Conservation (phyloP, 192 early-diverging fungal species). For the Dissophora ornata region DNA sequence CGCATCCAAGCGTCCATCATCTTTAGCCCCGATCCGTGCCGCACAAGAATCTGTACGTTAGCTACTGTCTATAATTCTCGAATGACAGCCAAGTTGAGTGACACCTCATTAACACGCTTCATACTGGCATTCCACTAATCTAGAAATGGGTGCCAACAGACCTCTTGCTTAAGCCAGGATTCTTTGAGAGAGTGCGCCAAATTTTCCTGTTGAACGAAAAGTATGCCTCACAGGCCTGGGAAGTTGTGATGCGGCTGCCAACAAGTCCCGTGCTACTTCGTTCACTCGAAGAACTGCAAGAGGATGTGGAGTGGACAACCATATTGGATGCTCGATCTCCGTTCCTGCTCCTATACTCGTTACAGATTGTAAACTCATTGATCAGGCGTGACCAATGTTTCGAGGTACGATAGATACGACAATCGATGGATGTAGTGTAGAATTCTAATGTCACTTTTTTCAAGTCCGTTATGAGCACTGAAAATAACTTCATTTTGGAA, state of each 20-base stretch:
- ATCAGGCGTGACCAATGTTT: slow-evolving; percentile 47
- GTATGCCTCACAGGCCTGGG: slow-evolving; percentile 60
- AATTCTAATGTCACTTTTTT: too few species aligned
- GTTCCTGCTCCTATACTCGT: slow-evolving; percentile 57
- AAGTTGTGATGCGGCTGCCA: slow-evolving; percentile 46
- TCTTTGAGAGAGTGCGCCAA: slow-evolving; percentile 55
- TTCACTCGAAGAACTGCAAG: slow-evolving; percentile 36
- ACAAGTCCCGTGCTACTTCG: slow-evolving; percentile 44
- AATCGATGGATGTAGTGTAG: too few species aligned
- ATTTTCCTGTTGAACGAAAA: slow-evolving; percentile 57
- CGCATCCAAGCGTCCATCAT: slow-evolving; percentile 30
- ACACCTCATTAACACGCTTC: background rate
- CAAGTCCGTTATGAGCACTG: too few species aligned
- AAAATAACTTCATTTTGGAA: background rate
- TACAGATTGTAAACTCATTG: slow-evolving; percentile 56
- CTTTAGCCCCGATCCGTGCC: background rate
- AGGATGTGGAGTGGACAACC: slow-evolving; percentile 44
- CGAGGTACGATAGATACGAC: too few species aligned
- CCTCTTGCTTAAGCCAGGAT: slow-evolving; percentile 50
- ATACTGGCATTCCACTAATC: background rate
- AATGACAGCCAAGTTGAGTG: too few species aligned
- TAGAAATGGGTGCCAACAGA: slow-evolving; percentile 52
- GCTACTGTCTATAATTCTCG: background rate
- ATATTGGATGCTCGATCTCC: slow-evolving; percentile 57
- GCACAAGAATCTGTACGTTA: background rate